A percentile compares a stretch with the other conserved stretches of the same genome.
Conservation (phyloP, 495 filamentous ascomycete species). For the Gamarada debralockiae region DNA sequence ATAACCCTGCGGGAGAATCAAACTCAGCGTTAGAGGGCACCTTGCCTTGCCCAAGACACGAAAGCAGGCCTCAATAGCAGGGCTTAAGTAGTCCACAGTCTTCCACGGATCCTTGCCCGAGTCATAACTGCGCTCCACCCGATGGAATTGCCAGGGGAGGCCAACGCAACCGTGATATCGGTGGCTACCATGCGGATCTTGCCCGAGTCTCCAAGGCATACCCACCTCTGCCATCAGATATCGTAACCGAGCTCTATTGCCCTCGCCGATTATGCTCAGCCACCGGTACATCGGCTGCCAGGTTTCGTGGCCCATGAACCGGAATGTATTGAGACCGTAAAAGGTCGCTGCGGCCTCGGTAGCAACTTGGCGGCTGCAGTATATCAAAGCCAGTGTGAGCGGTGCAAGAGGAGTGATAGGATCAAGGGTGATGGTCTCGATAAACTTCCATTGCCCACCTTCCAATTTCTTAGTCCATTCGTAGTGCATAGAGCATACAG, state of each 20-base stretch:
- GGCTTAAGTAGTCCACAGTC: not conserved
- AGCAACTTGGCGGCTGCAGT: not conserved
- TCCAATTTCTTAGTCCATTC: not conserved
- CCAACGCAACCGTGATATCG: not conserved
- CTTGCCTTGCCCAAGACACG: not conserved
- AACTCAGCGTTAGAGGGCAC: not conserved
- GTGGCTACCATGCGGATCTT: not conserved
- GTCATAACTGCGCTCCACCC: not conserved
- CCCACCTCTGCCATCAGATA: not conserved
- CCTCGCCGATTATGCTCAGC: slow-evolving; percentile 1
- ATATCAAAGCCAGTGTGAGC: not conserved
- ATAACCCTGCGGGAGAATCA: not conserved
- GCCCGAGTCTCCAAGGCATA: not conserved
- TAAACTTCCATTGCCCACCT: not conserved
- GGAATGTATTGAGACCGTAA: slow-evolving; percentile 2
- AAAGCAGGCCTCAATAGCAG: slow-evolving; percentile 9
- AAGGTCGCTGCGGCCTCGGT: slow-evolving; percentile 4
- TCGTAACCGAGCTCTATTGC: not conserved
- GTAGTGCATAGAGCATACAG: not conserved
- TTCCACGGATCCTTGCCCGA: not conserved
- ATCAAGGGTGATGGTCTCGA: not conserved
- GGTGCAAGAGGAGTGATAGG: not conserved
- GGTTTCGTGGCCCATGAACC: not conserved
- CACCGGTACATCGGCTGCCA: slow-evolving; percentile 8
- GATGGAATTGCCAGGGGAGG: too few relatives aligned